Percentiles rank a stretch among this genome's conserved stretches.
These are phyloP conservation scores for Phytopythium litorale DNA, from an alignment of 352 stramenopile genomes.

Conservation along the genomic window DNA sequence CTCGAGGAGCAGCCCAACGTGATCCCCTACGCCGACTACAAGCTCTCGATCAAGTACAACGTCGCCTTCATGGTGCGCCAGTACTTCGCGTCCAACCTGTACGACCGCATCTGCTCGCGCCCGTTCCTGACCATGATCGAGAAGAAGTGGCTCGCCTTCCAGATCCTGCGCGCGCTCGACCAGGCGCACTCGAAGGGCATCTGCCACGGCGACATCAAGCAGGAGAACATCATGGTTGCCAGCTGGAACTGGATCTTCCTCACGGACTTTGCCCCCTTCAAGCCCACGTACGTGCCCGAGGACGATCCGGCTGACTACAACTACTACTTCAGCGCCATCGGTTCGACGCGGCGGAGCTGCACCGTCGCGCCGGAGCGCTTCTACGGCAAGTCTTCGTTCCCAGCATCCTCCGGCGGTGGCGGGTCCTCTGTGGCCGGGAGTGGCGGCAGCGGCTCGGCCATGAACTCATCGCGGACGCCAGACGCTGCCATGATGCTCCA, in stretches of 20 bases:
- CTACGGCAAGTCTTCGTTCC: constrained; percentile 34
- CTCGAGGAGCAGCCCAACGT: constrained; percentile 78
- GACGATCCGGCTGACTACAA: constrained; percentile 96
- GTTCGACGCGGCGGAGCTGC: constrained; percentile 87
- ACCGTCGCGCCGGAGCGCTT: constrained; percentile 94
- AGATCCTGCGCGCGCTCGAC: constrained; percentile 93
- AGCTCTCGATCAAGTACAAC: constrained; percentile 74
- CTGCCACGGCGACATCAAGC: constrained; percentile 97
- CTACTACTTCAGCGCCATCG: constrained; percentile 92
- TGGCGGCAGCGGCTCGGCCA: constrained; percentile 2
- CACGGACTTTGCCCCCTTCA: constrained; percentile 95
- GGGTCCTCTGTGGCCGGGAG: constrained; percentile 10
- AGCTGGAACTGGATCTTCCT: constrained; percentile 98
- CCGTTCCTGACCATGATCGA: constrained; percentile 95
- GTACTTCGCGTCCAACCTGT: constrained; percentile 95
- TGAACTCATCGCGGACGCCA: constrained; percentile 29
- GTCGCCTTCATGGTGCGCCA: constrained; percentile 94
- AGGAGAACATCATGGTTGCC: constrained; percentile 98
- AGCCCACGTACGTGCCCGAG: constrained; percentile 93
- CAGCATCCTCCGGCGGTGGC: constrained; percentile 1
- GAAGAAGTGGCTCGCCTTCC: constrained; percentile 98
- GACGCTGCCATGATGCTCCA: constrained; percentile 65
- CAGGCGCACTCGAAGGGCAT: constrained; percentile 92
- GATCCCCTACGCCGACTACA: constrained; percentile 78
- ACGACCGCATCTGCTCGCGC: constrained; percentile 94